Evolutionary conservation across 225 moss, liverwort and hornwort species (phyloP), one percentile per base, ranked within the genome.

Genomic region (Bryoerythrophyllum caledonicum): DNA sequence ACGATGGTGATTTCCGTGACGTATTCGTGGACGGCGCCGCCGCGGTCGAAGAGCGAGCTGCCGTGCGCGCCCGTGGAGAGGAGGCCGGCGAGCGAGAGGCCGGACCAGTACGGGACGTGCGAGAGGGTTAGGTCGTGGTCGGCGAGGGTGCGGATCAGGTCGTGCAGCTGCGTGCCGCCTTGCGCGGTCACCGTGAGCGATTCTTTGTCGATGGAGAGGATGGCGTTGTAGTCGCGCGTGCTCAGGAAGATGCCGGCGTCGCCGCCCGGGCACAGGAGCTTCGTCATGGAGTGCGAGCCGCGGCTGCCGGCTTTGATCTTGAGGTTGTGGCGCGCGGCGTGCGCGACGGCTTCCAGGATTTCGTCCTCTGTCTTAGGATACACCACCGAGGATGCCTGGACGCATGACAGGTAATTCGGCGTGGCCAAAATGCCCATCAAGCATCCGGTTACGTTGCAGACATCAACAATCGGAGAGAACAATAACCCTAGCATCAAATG

Each of bases 11-110:
- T 81, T 14, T 53, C 76, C 24, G 37, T 64, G 34, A 88, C 88
- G 63, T 88, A 88, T 46, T 85, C 88, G 53, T 88, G 74, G 5
- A 85, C 63, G 15, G 74, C 63, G 23, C 85, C 57, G 32, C 88
- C 88, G 73, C 69, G 76, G 19, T 74, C 82, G 71, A 76, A 83
- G 6, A 79, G 55, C 49, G 85, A 80, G 69, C 83, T 85, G 32
- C 88, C 88, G 46, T 88, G 88, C 8, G 85, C 78, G 7, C 83
- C 88, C 9, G 85, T 85, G n/a, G 58, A 72, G 49, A 88, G 43
- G 16, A 83, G 30, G 0, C 88, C 88, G 12, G 81, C 85, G 32
- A 89, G 44, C 0, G 86, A 77, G 34, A 89, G 27, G 10, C 82
- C 83, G n/a, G 67, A 73, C 88, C 88, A 89, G 63, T 86, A 89